These are phyloP conservation scores for Fraxinus pennsylvanica DNA, from an alignment of 257 asterid genomes.

Conservation along the genomic window DNA sequence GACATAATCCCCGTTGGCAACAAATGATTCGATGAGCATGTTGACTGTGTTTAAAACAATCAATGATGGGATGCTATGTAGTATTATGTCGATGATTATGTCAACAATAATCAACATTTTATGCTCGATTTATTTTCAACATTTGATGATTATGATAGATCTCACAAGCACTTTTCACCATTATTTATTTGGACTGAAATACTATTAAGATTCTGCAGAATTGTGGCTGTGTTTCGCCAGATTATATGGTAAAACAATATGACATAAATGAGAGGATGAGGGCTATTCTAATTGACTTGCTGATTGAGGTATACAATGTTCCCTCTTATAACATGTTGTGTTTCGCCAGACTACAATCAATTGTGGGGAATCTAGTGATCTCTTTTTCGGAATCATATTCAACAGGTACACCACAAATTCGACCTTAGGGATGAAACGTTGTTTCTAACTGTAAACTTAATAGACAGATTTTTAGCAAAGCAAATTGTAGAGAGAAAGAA, in stretches of 20 bases:
- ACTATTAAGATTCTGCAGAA: slow-evolving; percentile 35
- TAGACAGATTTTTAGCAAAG: slow-evolving; percentile 77
- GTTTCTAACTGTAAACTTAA: slow-evolving; percentile 75
- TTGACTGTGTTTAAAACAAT: too few species aligned
- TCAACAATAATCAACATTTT: too few species aligned
- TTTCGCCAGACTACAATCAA: neutral
- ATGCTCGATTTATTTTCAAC: too few species aligned
- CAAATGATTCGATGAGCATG: too few species aligned
- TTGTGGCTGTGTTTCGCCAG: slow-evolving; percentile 71
- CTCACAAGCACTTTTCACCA: too few species aligned
- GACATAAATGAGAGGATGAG: slow-evolving; percentile 90
- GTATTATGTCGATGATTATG: too few species aligned
- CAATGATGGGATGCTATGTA: too few species aligned
- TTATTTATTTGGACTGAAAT: too few species aligned
- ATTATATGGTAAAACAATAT: slow-evolving; percentile 66
- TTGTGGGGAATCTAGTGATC: too few species aligned
- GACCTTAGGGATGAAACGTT: slow-evolving; percentile 84
- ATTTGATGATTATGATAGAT: too few species aligned
- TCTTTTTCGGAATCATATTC: neutral
- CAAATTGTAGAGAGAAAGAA: slow-evolving; percentile 77
- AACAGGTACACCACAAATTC: slow-evolving; percentile 92
- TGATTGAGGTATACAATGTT: slow-evolving; percentile 59
- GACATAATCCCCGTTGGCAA: too few species aligned
- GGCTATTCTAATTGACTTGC: slow-evolving; percentile 91
- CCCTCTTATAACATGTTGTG: too few species aligned